Evolutionary conservation across 768 basidiomycete genomes (phyloP), one percentile per base, ranked within the genome.

Genomic region (Strobilomyces echinocephalus): DNA sequence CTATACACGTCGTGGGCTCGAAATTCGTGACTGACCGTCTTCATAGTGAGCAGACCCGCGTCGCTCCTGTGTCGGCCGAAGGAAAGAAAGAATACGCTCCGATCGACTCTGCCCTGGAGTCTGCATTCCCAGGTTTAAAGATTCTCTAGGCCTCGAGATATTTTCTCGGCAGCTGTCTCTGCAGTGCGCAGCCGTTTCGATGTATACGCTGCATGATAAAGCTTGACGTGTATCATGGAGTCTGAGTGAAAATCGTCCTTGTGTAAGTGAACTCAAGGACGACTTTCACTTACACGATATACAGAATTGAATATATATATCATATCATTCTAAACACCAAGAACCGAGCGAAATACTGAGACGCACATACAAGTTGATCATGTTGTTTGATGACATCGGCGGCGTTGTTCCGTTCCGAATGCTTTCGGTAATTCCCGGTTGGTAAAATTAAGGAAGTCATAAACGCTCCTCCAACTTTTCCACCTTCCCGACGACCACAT

Each of bases 391-490:
- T 16, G 24, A 28, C 10, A 5, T 48, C 46, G 24, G 47, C 35
- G 26, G 9, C 5, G 16, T 24, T 26, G 26, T 30, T 30, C 50
- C 60, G 26, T 30, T 30, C 50, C 60, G 60, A 62, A 46, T 1
- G 40, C 10, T 9, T 8, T 54, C 63, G 63, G 63, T 38, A 63
- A 55, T 46, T 50, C 10, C 63, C 63, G 62, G 6, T 47, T 2
- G 33, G 54, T 45, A 60, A 64, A 61, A 46, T 51, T 46, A 50
- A 24, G 39, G 12, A 16, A 15, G 39, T 24, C 12, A 4, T 34
- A 12, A 45, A 42, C 12, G 4, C 5, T 39, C 26, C 6, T 42
- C 39, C 18, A 15, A 52, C 38, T 39, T 6, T 46, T 49, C 9
- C 50, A 44, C 50, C 40, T 52, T 54, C 63, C 53, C 53, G 35